Percentiles rank a stretch among this genome's conserved stretches.
These are phyloP conservation scores for Lunularia cruciata DNA, from an alignment of 225 moss, liverwort and hornwort species.

Conservation along the genomic window DNA sequence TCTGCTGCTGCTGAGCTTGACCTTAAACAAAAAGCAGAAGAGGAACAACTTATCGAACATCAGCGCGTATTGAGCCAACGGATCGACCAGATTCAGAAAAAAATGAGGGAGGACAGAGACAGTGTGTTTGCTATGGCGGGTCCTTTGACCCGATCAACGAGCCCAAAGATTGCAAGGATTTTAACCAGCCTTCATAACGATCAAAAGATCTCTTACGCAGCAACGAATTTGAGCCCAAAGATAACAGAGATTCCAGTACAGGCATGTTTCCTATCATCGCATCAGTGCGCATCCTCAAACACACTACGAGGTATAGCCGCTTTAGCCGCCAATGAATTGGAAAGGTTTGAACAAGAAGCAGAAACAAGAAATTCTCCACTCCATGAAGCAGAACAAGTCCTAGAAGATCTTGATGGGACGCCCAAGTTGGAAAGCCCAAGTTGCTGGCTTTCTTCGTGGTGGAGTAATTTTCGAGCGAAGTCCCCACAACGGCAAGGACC, in stretches of 20 bases:
- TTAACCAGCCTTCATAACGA: neutral
- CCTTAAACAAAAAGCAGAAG: neutral
- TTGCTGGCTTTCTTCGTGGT: slow-evolving; percentile 28
- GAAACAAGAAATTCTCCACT: slow-evolving; percentile 1
- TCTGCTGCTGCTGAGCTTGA: too few relatives aligned
- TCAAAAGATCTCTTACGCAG: neutral
- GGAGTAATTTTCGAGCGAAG: slow-evolving; percentile 3
- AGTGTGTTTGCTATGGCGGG: neutral
- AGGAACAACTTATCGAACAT: neutral
- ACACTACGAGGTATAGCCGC: slow-evolving; percentile 26
- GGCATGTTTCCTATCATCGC: neutral
- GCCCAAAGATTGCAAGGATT: neutral
- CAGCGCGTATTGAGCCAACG: neutral
- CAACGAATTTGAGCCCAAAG: slow-evolving; percentile 1
- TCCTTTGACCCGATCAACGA: neutral
- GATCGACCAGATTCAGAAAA: slow-evolving; percentile 2
- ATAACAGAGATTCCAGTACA: slow-evolving; percentile 14
- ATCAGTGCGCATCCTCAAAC: neutral
- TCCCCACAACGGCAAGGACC: slow-evolving; percentile 3
- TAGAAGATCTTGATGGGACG: neutral
- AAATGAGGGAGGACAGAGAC: neutral
- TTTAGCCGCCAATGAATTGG: slow-evolving; percentile 19
- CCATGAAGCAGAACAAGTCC: neutral
- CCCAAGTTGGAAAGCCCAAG: slow-evolving; percentile 9
- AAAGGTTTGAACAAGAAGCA: neutral